These are phyloP conservation scores for Beauveria rudraprayagi DNA, from an alignment of 2,329 filamentous ascomycete genomes.

Conservation along the genomic window DNA sequence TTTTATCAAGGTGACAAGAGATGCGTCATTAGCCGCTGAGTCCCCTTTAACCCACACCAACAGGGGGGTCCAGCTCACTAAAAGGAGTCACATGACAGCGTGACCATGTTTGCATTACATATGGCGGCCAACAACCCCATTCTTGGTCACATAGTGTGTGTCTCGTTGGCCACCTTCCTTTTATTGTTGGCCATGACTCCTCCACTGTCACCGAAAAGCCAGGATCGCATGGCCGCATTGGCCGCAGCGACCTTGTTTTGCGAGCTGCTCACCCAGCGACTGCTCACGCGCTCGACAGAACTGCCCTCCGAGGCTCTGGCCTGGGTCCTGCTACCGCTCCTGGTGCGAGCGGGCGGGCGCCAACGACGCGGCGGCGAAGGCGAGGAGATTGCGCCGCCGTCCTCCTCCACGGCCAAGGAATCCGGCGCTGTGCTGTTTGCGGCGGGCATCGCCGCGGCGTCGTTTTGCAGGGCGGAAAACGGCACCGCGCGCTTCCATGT, in stretches of 20 bases:
- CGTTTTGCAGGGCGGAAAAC: constrained; percentile 16
- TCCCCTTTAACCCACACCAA: too few relatives aligned
- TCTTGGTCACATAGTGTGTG: neutral
- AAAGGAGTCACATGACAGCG: neutral
- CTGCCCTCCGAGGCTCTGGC: constrained; percentile 26
- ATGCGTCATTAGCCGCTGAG: too few relatives aligned
- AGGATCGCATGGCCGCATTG: neutral
- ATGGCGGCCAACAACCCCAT: neutral
- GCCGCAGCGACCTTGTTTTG: constrained; percentile 19
- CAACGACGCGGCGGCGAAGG: too few relatives aligned
- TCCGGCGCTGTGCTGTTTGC: constrained; percentile 2
- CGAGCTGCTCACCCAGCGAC: constrained; percentile 16
- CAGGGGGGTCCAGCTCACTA: too few relatives aligned
- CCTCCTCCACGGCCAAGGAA: neutral
- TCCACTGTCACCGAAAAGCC: neutral
- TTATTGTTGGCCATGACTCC: neutral
- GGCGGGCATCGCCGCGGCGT: neutral
- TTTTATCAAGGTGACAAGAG: too few relatives aligned
- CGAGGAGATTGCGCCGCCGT: constrained; percentile 2
- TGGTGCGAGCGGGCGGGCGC: constrained; percentile 13
- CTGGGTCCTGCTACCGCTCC: constrained; percentile 22
- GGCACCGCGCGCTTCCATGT: constrained; percentile 11
- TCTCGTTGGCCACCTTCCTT: neutral
- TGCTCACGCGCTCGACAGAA: constrained; percentile 18
- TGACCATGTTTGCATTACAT: neutral